These are phyloP conservation scores for Amylocystis lapponica DNA, from an alignment of 768 basidiomycete genomes.

Conservation along the genomic window DNA sequence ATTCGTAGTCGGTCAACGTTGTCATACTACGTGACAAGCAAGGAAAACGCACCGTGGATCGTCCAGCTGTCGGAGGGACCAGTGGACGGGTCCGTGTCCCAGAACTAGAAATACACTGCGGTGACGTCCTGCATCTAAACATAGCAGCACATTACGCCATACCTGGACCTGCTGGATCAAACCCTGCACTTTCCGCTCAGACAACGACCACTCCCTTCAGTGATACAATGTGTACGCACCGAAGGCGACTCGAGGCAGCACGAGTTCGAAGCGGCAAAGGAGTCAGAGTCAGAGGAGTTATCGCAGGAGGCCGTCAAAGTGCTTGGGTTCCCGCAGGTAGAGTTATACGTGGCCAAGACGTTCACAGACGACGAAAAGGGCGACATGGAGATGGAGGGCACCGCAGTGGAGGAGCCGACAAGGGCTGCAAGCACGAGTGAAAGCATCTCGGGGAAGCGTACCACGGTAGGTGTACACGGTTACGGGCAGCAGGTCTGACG, in stretches of 20 bases:
- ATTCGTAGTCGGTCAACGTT: conserved; percentile 6
- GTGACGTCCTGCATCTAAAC: not conserved
- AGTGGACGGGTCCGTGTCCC: conserved; percentile 60
- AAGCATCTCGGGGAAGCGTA: too few relatives aligned
- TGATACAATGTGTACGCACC: conserved; percentile 38
- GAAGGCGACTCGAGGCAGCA: conserved; percentile 66
- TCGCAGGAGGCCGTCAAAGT: too few relatives aligned
- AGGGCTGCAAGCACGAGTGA: conserved; percentile 18
- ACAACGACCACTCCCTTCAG: too few relatives aligned
- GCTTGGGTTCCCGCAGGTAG: too few relatives aligned
- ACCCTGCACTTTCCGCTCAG: too few relatives aligned
- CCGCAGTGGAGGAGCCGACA: conserved; percentile 16
- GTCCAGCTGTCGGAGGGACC: conserved; percentile 70
- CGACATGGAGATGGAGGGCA: too few relatives aligned
- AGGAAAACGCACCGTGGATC: conserved; percentile 52
- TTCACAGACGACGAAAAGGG: too few relatives aligned
- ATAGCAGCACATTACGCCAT: conserved; percentile 1
- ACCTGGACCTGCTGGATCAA: conserved; percentile 53
- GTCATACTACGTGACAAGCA: not conserved
- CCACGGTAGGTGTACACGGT: too few relatives aligned
- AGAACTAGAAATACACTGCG: conserved; percentile 46
- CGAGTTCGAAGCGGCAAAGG: conserved; percentile 30
- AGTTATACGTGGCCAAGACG: too few relatives aligned
- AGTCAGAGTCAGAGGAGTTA: too few relatives aligned
- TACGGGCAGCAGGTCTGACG: too few relatives aligned